Conservation (phyloP, 1,284 basidiomycete species). For the Tetrapyrgos nigripes region DNA sequence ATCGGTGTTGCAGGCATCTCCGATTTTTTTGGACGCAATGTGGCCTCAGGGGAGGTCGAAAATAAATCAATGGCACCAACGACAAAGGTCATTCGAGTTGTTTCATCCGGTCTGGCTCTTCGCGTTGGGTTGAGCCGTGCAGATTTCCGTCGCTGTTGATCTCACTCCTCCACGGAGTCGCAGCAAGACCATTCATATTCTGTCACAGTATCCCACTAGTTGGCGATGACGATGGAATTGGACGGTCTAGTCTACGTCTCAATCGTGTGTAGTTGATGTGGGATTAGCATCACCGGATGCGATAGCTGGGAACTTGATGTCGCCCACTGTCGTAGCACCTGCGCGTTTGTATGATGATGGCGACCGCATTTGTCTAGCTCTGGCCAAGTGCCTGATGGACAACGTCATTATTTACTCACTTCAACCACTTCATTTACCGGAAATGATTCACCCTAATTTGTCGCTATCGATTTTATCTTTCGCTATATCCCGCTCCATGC, state of each 20-base stretch:
- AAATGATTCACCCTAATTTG: not conserved
- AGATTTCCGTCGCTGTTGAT: not conserved
- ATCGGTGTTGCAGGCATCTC: constrained; percentile 1
- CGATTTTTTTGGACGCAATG: not conserved
- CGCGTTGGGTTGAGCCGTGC: not conserved
- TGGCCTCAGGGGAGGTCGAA: not conserved
- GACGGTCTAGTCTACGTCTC: not conserved
- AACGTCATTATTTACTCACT: not conserved
- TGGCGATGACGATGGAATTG: not conserved
- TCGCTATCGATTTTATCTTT: not conserved
- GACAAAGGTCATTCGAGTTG: not conserved
- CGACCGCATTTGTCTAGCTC: not conserved
- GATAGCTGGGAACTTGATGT: not conserved
- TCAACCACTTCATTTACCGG: not conserved
- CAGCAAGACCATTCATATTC: not conserved
- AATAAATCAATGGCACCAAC: too few species aligned
- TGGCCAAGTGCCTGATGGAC: not conserved
- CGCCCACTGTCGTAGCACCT: not conserved
- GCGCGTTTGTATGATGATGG: not conserved
- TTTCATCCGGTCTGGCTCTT: not conserved
- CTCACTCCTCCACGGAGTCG: not conserved
- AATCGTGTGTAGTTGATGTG: not conserved
- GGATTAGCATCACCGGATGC: not conserved
- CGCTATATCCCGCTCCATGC: not conserved
- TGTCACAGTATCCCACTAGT: not conserved